Percentiles rank a stretch among this genome's conserved stretches.
Conservation (phyloP, 1,139 yeast species). For the Blastobotrys ciferrii region DNA sequence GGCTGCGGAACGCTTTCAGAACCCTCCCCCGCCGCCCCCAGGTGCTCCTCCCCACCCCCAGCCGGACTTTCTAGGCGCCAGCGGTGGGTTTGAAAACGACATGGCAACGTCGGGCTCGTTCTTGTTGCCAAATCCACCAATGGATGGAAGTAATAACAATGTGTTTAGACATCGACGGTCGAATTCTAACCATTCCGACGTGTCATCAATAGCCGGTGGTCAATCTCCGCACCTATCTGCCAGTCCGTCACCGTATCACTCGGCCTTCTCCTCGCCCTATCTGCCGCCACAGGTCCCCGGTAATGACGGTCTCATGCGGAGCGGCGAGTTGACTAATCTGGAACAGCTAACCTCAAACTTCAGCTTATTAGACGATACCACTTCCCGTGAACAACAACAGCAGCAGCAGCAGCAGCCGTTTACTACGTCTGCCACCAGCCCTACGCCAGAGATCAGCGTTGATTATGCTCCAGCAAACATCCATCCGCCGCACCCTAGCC, state of each 20-base stretch:
- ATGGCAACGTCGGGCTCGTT: conserved; percentile 12
- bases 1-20: background rate
- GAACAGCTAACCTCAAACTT: conserved; percentile 26
- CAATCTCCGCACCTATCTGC: conserved; percentile 16
- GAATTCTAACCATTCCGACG: conserved; percentile 20
- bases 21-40: background rate
- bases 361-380: conserved; percentile 19
- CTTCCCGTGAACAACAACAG: conserved; percentile 10
- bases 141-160: background rate
- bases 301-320: background rate
- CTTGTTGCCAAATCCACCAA: conserved; percentile 13
- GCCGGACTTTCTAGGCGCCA: too few species aligned
- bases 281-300: conserved; percentile 17
- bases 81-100: too few species aligned
- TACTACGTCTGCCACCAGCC: conserved; percentile 6
- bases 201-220: conserved; percentile 18
- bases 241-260: conserved; percentile 24
- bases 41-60: conserved; percentile 1
- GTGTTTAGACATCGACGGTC: conserved; percentile 18
- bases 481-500: background rate
- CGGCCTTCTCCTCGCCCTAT: conserved; percentile 23
- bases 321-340: conserved; percentile 17
- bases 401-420: conserved; percentile 1
- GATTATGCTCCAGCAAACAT: conserved; percentile 13
- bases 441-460: conserved; percentile 18